A percentile compares a stretch with the other conserved stretches of the same genome.
phyloP scores from a whole-genome alignment of 805 yeast genomes.

The Candida vartiovaarae region DNA sequence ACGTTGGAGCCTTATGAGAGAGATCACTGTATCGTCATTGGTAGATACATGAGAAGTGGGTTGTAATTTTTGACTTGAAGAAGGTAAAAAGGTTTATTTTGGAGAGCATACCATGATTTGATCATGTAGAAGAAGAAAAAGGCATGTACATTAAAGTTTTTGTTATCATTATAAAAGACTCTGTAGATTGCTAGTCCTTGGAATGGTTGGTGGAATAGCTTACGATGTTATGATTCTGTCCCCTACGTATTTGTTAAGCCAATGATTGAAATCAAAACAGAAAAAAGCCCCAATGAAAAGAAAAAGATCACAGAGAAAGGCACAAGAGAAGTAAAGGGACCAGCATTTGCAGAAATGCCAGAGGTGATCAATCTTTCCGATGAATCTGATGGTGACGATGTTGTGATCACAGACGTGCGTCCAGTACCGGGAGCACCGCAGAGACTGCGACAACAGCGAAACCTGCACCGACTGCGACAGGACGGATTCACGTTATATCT shows the following conservation, averaged over 20 bases:
- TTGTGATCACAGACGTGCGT: constrained; percentile 2
- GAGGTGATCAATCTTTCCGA: background rate
- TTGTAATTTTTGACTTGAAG: constrained; percentile 23
- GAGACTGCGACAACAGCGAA: background rate
- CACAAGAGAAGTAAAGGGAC: too few relatives aligned
- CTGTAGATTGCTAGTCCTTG: too few relatives aligned
- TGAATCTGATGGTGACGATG: constrained; percentile 1
- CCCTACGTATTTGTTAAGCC: too few relatives aligned
- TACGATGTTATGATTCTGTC: too few relatives aligned
- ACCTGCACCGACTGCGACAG: background rate
- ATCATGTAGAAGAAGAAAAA: background rate
- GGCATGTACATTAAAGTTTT: constrained; percentile 7
- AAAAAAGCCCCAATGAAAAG: too few relatives aligned
- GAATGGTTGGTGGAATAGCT: too few relatives aligned
- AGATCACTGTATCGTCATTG: constrained; percentile 98
- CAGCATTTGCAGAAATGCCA: too few relatives aligned
- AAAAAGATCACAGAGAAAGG: too few relatives aligned
- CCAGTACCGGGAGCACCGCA: background rate
- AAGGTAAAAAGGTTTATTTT: background rate
- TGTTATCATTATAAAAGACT: background rate
- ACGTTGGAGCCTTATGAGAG: constrained; percentile 99
- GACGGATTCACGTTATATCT: background rate
- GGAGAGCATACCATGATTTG: background rate
- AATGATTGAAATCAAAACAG: too few relatives aligned
- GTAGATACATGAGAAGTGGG: constrained; percentile 92